A percentile compares a stretch with the other conserved stretches of the same genome.
Conservation (phyloP, 352 stramenopile genomes). For the Globisporangium spiculum region DNA sequence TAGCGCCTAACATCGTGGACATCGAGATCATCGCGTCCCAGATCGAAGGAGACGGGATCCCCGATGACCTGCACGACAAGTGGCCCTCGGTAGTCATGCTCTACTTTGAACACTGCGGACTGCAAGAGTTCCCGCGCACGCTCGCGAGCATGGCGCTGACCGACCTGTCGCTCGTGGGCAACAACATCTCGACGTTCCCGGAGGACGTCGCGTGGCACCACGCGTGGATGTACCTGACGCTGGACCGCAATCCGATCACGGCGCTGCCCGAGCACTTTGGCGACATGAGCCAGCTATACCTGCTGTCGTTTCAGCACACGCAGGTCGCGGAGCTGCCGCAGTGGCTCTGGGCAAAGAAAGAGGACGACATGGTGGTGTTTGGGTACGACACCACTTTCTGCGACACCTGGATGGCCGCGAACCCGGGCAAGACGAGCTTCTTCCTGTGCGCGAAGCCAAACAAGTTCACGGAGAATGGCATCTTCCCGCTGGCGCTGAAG, state of each 20-base stretch:
- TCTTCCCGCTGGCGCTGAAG: slow-evolving; percentile 5
- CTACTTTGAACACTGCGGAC: slow-evolving; percentile 28
- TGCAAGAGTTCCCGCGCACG: slow-evolving; percentile 21
- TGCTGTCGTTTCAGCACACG: slow-evolving; percentile 8
- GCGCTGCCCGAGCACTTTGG: slow-evolving; percentile 9
- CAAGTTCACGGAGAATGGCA: not conserved
- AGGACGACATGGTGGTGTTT: not conserved
- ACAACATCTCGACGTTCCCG: slow-evolving; percentile 24
- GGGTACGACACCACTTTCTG: slow-evolving; percentile 5
- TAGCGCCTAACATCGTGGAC: slow-evolving; percentile 23
- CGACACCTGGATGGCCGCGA: not conserved
- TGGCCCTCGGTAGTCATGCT: slow-evolving; percentile 28
- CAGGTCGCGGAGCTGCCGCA: slow-evolving; percentile 1
- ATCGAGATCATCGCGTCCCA: slow-evolving; percentile 24
- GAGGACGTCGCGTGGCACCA: slow-evolving; percentile 12
- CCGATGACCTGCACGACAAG: slow-evolving; percentile 19
- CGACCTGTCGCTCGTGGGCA: slow-evolving; percentile 30
- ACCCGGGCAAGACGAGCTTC: not conserved
- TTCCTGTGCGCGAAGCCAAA: not conserved
- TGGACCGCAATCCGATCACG: slow-evolving; percentile 28
- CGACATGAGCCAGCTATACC: not conserved
- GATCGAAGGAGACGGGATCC: slow-evolving; percentile 8
- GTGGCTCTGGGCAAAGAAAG: not conserved
- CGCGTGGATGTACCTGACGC: slow-evolving; percentile 27
- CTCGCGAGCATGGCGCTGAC: slow-evolving; percentile 21